Conservation (phyloP, 345 rosid species). For the Isatis tinctoria region DNA sequence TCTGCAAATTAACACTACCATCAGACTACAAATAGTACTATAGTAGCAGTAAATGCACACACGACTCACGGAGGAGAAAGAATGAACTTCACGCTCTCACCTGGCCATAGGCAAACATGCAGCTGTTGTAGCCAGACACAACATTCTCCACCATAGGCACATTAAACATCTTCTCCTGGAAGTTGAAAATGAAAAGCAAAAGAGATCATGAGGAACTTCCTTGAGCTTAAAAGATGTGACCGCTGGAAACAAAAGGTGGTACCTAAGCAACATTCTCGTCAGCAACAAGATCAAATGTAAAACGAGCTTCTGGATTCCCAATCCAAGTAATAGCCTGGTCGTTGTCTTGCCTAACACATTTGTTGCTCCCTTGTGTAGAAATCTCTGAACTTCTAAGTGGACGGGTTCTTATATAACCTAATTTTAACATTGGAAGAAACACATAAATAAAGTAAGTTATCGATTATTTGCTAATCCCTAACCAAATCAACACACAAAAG, state of each 20-base stretch:
- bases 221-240: neutral
- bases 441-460: neutral
- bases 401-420: constrained; percentile 87
- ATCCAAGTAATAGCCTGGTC: constrained; percentile 82
- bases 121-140: constrained; percentile 92
- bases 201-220: neutral
- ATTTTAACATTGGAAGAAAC: neutral
- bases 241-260: too few species aligned
- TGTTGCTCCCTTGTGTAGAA: constrained; percentile 67
- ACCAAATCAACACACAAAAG: neutral
- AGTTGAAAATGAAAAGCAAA: constrained; percentile 9
- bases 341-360: constrained; percentile 86
- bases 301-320: constrained; percentile 87
- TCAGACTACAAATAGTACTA: too few species aligned
- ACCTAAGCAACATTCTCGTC: constrained; percentile 91
- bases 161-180: constrained; percentile 87
- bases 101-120: constrained; percentile 99
- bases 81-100: constrained; percentile 49
- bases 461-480: neutral
- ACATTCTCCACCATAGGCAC: constrained; percentile 98
- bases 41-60: neutral
- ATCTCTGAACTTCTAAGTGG: constrained; percentile 84
- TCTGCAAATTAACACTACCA: too few species aligned
- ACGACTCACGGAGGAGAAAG: neutral
- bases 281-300: constrained; percentile 91